phyloP scores from a whole-genome alignment of 352 stramenopile genomes.

The Pilasporangium apinafurcum region DNA sequence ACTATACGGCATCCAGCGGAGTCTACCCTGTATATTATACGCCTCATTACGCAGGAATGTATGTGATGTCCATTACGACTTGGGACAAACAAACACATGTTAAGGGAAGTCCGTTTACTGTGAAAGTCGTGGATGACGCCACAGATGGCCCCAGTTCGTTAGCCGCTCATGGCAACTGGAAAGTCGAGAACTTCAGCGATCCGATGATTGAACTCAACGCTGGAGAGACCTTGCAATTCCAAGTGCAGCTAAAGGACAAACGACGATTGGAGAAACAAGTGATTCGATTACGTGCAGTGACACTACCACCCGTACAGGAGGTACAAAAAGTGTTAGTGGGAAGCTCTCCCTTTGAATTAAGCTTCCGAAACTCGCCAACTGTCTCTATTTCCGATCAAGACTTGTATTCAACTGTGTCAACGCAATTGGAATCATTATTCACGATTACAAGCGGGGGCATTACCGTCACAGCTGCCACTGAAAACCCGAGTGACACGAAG shows the following conservation, averaged over 20 bases:
- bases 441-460: constrained; percentile 82
- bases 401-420: constrained; percentile 33
- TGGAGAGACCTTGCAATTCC: constrained; percentile 58
- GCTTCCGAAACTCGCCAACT: constrained; percentile 48
- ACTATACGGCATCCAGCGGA: constrained; percentile 45
- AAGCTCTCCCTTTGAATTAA: constrained; percentile 32
- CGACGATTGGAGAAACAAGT: constrained; percentile 64
- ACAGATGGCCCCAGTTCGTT: constrained; percentile 74
- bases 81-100: constrained; percentile 69
- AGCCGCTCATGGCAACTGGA: constrained; percentile 55
- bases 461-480: constrained; percentile 40
- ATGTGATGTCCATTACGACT: constrained; percentile 84
- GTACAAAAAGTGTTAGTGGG: constrained; percentile 54
- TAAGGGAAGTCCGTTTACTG: constrained; percentile 82
- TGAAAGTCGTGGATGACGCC: constrained; percentile 68
- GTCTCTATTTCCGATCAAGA: constrained; percentile 26
- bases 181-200: constrained; percentile 57
- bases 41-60: constrained; percentile 84
- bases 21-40: constrained; percentile 92
- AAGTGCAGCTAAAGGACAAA: constrained; percentile 89
- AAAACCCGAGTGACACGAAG: constrained; percentile 16
- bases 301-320: constrained; percentile 30
- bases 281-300: constrained; percentile 49
- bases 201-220: constrained; percentile 49
- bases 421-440: constrained; percentile 67